These are phyloP conservation scores for Pholiota molesta DNA, from an alignment of 768 basidiomycete genomes.

Conservation along the genomic window DNA sequence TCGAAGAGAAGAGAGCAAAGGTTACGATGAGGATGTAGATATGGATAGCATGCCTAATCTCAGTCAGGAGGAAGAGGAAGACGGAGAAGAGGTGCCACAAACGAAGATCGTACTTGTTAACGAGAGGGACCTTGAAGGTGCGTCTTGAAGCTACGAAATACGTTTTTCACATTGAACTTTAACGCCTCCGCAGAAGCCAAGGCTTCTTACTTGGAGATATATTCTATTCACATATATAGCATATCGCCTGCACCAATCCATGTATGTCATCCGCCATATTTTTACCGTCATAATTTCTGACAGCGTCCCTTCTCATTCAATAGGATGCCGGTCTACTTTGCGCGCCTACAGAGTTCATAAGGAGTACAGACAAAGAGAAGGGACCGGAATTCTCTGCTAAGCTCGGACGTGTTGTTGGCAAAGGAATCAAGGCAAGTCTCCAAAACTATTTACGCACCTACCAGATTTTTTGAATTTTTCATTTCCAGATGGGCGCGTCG, in stretches of 20 bases:
- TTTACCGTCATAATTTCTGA: background rate
- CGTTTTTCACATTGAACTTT: background rate
- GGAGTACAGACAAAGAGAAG: conserved; percentile 43
- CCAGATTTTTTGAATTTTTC: background rate
- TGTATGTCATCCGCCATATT: conserved; percentile 41
- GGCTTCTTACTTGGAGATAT: conserved; percentile 52
- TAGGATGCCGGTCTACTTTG: conserved; percentile 53
- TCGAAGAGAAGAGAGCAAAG: conserved; percentile 6
- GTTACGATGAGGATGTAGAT: conserved; percentile 21
- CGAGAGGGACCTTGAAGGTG: conserved; percentile 69
- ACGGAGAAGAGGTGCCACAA: conserved; percentile 47
- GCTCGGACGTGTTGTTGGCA: conserved; percentile 49
- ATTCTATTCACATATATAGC: conserved; percentile 69
- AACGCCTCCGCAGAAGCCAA: conserved; percentile 48
- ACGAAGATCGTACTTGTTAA: conserved; percentile 60
- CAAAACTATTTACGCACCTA: background rate
- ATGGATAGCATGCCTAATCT: conserved; percentile 23
- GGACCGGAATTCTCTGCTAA: conserved; percentile 40
- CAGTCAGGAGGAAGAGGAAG: conserved; percentile 32
- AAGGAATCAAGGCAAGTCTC: conserved; percentile 44
- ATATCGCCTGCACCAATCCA: conserved; percentile 65
- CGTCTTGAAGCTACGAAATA: conserved; percentile 22
- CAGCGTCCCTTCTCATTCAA: background rate
- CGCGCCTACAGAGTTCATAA: conserved; percentile 39
- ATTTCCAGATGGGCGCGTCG: conserved; percentile 18